Percentiles rank a stretch among this genome's conserved stretches.
These are phyloP conservation scores for Apodospora peruviana DNA, from an alignment of 495 filamentous ascomycete species.

Conservation along the genomic window DNA sequence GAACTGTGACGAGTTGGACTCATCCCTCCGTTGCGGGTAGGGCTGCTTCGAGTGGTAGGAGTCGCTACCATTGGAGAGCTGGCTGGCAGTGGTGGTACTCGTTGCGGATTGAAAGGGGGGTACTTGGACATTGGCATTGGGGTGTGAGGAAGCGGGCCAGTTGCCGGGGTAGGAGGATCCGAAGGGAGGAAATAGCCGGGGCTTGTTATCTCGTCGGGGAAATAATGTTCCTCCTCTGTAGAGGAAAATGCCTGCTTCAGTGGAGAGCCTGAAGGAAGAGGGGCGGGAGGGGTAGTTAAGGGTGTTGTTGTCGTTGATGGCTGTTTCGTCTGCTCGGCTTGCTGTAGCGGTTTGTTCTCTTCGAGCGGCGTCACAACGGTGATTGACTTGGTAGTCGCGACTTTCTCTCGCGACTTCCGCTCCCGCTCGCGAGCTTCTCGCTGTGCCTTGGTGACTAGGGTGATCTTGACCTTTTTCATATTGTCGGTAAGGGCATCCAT, in stretches of 20 bases:
- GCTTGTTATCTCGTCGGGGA: not conserved
- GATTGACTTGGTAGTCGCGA: conserved; percentile 17
- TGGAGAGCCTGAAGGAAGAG: not conserved
- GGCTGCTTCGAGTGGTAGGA: conserved; percentile 1
- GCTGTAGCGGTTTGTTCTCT: conserved; percentile 4
- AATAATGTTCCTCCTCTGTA: not conserved
- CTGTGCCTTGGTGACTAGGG: conserved; percentile 65
- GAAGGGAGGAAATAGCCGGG: too few relatives aligned
- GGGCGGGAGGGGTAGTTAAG: conserved; percentile 5
- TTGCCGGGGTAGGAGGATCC: conserved; percentile 1
- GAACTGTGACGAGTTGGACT: conserved; percentile 15
- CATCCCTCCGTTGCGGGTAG: not conserved
- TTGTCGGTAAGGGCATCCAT: conserved; percentile 62
- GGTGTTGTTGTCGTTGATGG: conserved; percentile 1
- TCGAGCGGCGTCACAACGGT: conserved; percentile 6
- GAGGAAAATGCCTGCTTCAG: not conserved
- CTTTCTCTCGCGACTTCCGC: conserved; percentile 22
- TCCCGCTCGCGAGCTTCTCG: conserved; percentile 49
- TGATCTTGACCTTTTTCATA: conserved; percentile 72
- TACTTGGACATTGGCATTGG: not conserved
- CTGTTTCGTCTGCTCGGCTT: conserved; percentile 5
- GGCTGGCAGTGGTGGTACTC: conserved; percentile 6
- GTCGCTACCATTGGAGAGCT: conserved; percentile 4
- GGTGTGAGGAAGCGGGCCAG: conserved; percentile 3
- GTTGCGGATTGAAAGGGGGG: conserved; percentile 4